phyloP scores from a whole-genome alignment of 352 stramenopile species.

The Phytopythium helicoides region DNA sequence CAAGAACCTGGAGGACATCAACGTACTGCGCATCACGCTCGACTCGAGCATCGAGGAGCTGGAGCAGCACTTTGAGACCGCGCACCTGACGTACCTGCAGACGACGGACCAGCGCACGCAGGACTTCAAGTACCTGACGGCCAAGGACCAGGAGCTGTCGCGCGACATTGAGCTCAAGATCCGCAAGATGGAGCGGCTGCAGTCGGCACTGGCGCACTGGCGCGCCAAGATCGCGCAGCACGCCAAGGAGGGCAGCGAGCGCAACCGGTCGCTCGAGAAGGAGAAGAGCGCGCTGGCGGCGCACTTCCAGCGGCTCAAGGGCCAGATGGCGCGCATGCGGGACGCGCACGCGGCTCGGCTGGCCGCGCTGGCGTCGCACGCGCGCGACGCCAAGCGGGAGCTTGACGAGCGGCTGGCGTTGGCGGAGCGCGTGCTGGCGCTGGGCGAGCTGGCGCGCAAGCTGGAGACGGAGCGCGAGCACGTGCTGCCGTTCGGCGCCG shows the following conservation, averaged over 20 bases:
- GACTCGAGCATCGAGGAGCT: conserved; percentile 94
- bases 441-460: conserved; percentile 90
- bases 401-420: conserved; percentile 69
- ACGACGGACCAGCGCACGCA: conserved; percentile 93
- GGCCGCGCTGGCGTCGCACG: conserved; percentile 76
- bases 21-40: conserved; percentile 90
- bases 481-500: conserved; percentile 84
- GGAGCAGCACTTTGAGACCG: conserved; percentile 93
- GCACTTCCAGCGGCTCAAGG: conserved; percentile 89
- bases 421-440: conserved; percentile 84
- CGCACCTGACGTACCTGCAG: conserved; percentile 90
- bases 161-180: conserved; percentile 94
- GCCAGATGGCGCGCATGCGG: conserved; percentile 88
- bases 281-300: conserved; percentile 85
- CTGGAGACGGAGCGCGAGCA: conserved; percentile 92
- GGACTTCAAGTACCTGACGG: conserved; percentile 94
- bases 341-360: conserved; percentile 81
- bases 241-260: conserved; percentile 84
- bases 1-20: conserved; percentile 95
- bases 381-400: conserved; percentile 68
- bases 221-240: conserved; percentile 92
- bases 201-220: conserved; percentile 88
- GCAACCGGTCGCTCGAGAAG: conserved; percentile 87
- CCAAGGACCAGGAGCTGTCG: conserved; percentile 91
- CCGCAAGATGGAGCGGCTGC: conserved; percentile 91